Conservation (phyloP, 2,329 filamentous ascomycete genomes). For the Nemania sp. region DNA sequence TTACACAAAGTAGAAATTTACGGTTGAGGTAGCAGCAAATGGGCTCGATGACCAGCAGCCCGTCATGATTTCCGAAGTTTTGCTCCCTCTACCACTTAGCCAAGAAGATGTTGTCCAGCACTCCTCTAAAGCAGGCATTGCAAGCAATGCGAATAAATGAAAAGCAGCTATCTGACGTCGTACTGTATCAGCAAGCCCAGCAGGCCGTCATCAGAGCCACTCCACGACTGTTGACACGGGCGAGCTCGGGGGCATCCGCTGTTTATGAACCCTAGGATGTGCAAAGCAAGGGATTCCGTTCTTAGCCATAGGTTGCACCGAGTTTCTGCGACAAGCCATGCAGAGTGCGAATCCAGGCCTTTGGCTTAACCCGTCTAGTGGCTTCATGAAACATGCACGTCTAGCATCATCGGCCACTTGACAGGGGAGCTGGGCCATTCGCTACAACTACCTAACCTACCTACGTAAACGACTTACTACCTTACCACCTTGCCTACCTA, state of each 20-base stretch:
- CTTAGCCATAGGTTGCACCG: too few species aligned
- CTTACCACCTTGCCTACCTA: background rate
- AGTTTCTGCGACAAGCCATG: slow-evolving; percentile 38
- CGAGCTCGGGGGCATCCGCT: too few species aligned
- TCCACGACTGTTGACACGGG: slow-evolving; percentile 30
- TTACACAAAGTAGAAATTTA: slow-evolving; percentile 27
- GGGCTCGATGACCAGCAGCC: slow-evolving; percentile 31
- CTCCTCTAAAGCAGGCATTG: slow-evolving; percentile 38
- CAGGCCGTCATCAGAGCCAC: slow-evolving; percentile 27
- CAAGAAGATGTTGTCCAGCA: slow-evolving; percentile 27
- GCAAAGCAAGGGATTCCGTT: too few species aligned
- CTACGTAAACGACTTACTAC: too few species aligned
- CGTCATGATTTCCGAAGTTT: slow-evolving; percentile 30
- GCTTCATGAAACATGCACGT: slow-evolving; percentile 42
- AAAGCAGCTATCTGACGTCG: slow-evolving; percentile 25
- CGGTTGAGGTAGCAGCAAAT: slow-evolving; percentile 25
- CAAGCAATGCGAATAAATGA: slow-evolving; percentile 39
- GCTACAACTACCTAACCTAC: too few species aligned
- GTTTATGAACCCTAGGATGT: background rate
- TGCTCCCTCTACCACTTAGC: slow-evolving; percentile 20
- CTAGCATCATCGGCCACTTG: slow-evolving; percentile 22
- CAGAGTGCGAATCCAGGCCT: slow-evolving; percentile 27
- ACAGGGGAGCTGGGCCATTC: too few species aligned
- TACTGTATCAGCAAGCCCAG: slow-evolving; percentile 29
- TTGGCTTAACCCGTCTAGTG: slow-evolving; percentile 16